Conservation (phyloP, 2,329 filamentous ascomycete species). For the Apiospora sp. region DNA sequence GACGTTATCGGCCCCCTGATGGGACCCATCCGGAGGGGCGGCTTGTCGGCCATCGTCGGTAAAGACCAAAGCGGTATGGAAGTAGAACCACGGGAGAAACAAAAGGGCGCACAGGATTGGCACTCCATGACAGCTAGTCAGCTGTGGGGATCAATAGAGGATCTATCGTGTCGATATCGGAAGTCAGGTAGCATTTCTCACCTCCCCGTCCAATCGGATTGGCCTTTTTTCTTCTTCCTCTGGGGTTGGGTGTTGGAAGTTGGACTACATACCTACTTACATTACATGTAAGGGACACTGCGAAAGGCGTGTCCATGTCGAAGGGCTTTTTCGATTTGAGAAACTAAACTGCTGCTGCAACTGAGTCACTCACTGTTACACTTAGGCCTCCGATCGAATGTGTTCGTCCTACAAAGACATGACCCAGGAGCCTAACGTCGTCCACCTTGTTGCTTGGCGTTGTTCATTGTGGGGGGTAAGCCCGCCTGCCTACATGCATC, state of each 20-base stretch:
- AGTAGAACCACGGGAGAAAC: background rate
- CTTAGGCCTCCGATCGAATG: background rate
- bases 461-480: background rate
- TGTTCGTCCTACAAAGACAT: no score
- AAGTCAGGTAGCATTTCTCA: background rate
- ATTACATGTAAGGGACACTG: background rate
- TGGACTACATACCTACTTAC: background rate
- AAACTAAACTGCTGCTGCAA: background rate
- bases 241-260: background rate
- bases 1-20: constrained; percentile 16
- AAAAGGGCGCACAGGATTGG: background rate
- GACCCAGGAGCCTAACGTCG: no score
- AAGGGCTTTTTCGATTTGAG: background rate
- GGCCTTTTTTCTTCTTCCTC: background rate
- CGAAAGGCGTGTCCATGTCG: background rate
- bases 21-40: background rate
- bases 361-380: no score
- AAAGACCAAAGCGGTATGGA: constrained; percentile 15
- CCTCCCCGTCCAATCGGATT: background rate
- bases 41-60: constrained; percentile 1
- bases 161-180: constrained; percentile 16
- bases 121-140: background rate
- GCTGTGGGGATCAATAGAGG: constrained; percentile 19
- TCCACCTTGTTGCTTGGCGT: background rate
- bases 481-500: background rate